Percentiles rank a stretch among this genome's conserved stretches.
Conservation (phyloP, 495 filamentous ascomycete species). For the Daldinia loculata region DNA sequence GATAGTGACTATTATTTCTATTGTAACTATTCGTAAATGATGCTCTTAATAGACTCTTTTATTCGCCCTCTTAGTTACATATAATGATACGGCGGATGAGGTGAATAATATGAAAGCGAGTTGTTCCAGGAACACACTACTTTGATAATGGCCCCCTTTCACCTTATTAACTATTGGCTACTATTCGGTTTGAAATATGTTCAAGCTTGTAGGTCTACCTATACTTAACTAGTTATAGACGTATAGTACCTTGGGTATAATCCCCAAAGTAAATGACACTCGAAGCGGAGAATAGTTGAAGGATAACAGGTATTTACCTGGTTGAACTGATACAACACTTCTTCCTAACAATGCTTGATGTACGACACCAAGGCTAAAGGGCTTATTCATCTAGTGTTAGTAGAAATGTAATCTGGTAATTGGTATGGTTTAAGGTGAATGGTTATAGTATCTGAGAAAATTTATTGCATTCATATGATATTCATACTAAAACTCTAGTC, state of each 20-base stretch:
- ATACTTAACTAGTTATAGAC: not conserved
- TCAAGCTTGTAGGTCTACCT: not conserved
- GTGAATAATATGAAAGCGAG: not conserved
- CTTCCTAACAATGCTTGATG: not conserved
- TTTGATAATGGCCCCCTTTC: not conserved
- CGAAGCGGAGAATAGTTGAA: not conserved
- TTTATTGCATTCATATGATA: slow-evolving; percentile 23
- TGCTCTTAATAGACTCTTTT: not conserved
- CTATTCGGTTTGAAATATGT: not conserved
- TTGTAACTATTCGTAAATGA: not conserved
- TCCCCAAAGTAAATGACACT: not conserved
- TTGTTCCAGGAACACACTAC: not conserved
- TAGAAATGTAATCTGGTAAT: not conserved
- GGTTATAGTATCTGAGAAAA: not conserved
- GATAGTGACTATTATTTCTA: not conserved
- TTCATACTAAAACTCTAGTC: slow-evolving; percentile 15
- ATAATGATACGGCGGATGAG: not conserved
- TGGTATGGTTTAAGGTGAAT: not conserved
- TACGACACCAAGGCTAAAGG: not conserved
- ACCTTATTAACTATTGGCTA: not conserved
- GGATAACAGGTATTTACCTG: not conserved
- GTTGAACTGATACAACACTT: not conserved
- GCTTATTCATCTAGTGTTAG: not conserved
- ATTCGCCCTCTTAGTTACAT: not conserved
- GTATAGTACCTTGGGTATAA: not conserved